phyloP scores from a whole-genome alignment of 345 rosid species.

The Sisymbrium irio region DNA sequence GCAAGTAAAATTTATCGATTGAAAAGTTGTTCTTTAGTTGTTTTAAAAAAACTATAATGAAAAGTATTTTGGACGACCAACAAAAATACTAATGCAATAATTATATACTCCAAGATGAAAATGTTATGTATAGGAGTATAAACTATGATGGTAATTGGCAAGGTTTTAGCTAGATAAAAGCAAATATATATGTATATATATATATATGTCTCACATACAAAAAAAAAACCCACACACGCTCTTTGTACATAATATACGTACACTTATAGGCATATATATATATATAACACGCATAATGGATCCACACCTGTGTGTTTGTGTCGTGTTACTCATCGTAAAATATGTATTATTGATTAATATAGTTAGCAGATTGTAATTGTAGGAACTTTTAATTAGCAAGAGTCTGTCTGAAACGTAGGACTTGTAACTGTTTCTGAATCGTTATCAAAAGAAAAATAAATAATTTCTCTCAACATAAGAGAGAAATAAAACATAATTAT shows the following conservation, averaged over 20 bases:
- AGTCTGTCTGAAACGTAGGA: neutral
- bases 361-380: neutral
- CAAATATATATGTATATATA: no score
- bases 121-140: neutral
- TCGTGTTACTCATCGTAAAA: neutral
- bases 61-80: no score
- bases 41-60: no score
- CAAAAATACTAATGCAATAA: no score
- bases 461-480: neutral
- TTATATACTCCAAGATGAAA: neutral
- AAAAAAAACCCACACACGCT: neutral
- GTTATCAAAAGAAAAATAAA: neutral
- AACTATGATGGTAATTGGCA: neutral
- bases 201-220: neutral
- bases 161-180: neutral
- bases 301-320: neutral
- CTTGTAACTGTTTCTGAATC: neutral
- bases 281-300: no score
- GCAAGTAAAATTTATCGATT: no score
- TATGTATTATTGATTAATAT: neutral
- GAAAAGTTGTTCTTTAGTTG: no score
- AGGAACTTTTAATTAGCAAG: neutral
- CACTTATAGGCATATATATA: neutral
- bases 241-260: neutral
- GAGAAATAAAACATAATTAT: neutral